Conservation (phyloP, 768 basidiomycete genomes). For the Sarcomyxa edulis region DNA sequence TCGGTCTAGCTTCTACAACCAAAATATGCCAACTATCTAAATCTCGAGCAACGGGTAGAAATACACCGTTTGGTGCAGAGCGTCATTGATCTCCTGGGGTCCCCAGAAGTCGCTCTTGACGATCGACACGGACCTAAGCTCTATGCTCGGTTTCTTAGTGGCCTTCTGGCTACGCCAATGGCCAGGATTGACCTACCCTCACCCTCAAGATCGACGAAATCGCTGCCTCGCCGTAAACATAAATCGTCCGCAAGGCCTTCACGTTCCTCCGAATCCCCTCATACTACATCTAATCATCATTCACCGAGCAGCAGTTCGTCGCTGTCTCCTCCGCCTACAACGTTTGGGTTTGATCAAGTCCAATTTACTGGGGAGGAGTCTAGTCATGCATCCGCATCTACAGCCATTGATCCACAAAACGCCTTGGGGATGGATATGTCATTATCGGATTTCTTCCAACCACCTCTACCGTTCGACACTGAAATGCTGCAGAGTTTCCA, state of each 20-base stretch:
- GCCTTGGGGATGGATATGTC: conserved; percentile 18
- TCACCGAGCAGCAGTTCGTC: conserved; percentile 34
- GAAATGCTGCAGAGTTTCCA: conserved; percentile 61
- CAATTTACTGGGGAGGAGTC: too few species aligned
- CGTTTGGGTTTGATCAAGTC: conserved; percentile 44
- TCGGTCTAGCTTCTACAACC: conserved; percentile 69
- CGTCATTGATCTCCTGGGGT: conserved; percentile 62
- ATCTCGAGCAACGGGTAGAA: conserved; percentile 50
- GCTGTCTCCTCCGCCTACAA: conserved; percentile 42
- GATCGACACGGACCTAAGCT: conserved; percentile 77
- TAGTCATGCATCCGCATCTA: conserved; percentile 33
- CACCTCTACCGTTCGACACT: conserved; percentile 51
- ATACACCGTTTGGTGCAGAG: conserved; percentile 61
- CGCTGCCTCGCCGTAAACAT: conserved; percentile 2
- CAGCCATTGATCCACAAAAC: conserved; percentile 30
- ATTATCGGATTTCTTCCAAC: conserved; percentile 41
- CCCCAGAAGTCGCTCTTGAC: conserved; percentile 71
- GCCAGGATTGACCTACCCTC: conserved; percentile 21
- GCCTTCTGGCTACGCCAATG: conserved; percentile 59
- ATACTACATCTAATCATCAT: conserved; percentile 25
- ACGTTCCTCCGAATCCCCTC: conserved; percentile 15
- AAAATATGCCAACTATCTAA: conserved; percentile 59
- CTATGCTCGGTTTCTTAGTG: conserved; percentile 74
- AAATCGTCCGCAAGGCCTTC: conserved; percentile 16
- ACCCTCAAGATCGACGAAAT: conserved; percentile 1